phyloP scores from a whole-genome alignment of 73 alveolate genomes.

The Blepharisma japonicum region DNA sequence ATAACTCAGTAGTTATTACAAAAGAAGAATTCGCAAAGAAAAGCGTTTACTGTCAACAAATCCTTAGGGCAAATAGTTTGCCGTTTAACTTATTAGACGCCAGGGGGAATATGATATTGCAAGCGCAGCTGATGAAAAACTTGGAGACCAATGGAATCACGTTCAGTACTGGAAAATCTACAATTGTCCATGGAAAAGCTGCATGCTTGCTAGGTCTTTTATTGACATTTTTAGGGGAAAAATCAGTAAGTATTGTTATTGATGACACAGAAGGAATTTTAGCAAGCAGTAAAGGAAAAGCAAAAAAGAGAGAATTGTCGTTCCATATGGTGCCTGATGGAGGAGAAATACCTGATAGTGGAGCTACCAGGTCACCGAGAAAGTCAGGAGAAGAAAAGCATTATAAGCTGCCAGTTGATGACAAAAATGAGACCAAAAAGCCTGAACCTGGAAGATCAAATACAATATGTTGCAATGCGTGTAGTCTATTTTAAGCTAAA shows the following conservation, averaged over 20 bases:
- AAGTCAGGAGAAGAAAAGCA: too few relatives aligned
- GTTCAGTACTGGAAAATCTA: not conserved
- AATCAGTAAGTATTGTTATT: conserved; percentile 5
- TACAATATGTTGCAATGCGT: too few relatives aligned
- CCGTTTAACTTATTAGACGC: not conserved
- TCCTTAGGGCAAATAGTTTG: not conserved
- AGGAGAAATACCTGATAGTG: too few relatives aligned
- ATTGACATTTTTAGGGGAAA: conserved; percentile 13
- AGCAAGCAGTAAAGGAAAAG: too few relatives aligned
- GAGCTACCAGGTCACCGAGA: too few relatives aligned
- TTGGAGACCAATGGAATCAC: conserved; percentile 4
- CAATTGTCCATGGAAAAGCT: conserved; percentile 20
- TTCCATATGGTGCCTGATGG: too few relatives aligned
- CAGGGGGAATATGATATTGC: not conserved
- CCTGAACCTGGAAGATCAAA: too few relatives aligned
- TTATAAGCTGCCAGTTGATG: too few relatives aligned
- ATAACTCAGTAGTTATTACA: not conserved
- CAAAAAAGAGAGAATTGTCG: too few relatives aligned
- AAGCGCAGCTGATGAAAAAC: conserved; percentile 3
- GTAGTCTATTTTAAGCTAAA: too few relatives aligned
- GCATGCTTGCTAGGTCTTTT: conserved; percentile 8
- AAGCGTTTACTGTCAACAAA: conserved; percentile 7
- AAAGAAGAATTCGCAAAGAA: conserved; percentile 1
- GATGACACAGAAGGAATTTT: conserved; percentile 13
- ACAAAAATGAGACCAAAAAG: too few relatives aligned